Evolutionary conservation across 306 rosid genomes (phyloP), one percentile per base, ranked within the genome.

Genomic region (Quercus berberidifolia): DNA sequence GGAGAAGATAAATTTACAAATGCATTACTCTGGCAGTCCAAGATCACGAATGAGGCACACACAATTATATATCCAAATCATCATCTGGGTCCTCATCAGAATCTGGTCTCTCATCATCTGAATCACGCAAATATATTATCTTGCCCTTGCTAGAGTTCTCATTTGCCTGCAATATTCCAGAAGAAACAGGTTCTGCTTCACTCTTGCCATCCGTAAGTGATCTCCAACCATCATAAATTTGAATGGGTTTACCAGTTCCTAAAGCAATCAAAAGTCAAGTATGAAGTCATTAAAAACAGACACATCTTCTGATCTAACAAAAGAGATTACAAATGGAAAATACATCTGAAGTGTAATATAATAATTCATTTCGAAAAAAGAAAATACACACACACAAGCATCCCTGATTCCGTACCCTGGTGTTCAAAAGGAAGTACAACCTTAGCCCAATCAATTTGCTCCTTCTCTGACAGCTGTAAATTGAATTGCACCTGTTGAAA

Each of bases 1-100:
- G 28, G 21, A 57, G 20, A 62, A 4, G 33, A 64, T 10, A 12
- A 59, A 81, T 59, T 58, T 51, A 79, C 74, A 43, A 19, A 74
- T 38, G 33, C 21, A 35, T 28, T 26, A 41, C 55, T 62, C 26
- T 10, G 23, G 59, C 25, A 49, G 20, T 43, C 30, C 28, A 14
- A 25, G 21, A 67, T 67, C 35, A 43, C 0, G 18, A n/a, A 71
- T 12, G 31, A 30, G 17, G 19, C 23, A 6, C 20, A 71, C 38
- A 71, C 38, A 58, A 41, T 87, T 76, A 94, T 78, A 94, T 94
- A 79, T 94, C 99, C 81, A 92, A 84, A 87, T 94, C 99, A 88
- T 94, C 97, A 77, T 92, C 97, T 30, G 97, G 99, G 80, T 94
- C 99, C 87, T 94, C 99, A 79, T 92, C 99, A 67, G 99, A 94